Evolutionary conservation across 306 rosid species (phyloP).

Genomic region (Pyrus pyrifolia): DNA sequence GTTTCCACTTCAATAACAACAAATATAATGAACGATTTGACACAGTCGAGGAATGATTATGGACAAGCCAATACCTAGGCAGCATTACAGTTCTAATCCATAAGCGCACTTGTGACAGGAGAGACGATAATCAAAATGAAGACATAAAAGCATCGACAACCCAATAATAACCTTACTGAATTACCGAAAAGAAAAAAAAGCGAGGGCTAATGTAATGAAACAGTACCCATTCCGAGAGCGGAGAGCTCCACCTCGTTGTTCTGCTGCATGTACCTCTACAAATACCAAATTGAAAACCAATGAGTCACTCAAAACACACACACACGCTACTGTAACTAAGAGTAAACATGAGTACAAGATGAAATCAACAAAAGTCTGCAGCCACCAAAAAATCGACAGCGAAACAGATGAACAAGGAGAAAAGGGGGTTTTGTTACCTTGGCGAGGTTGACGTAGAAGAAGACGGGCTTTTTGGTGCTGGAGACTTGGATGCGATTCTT

Average conservation of each 20-base stretch:
- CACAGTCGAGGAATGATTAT: background rate
- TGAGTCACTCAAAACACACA: background rate
- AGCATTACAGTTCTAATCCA: background rate
- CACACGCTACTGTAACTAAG: background rate
- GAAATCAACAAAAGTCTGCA: background rate
- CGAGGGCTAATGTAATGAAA: background rate
- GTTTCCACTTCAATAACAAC: background rate
- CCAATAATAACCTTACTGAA: background rate
- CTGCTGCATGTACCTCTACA: conserved; percentile 74
- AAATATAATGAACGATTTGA: background rate
- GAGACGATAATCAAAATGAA: background rate
- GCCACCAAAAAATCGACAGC: background rate
- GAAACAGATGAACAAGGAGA: background rate
- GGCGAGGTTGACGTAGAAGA: conserved; percentile 70
- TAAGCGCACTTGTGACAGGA: background rate
- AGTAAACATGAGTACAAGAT: background rate
- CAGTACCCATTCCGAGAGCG: conserved; percentile 74
- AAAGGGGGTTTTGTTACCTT: conserved; percentile 29
- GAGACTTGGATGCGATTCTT: conserved; percentile 79
- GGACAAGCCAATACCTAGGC: background rate
- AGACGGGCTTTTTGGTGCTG: conserved; percentile 67
- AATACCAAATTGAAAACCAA: background rate
- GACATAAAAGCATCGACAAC: background rate
- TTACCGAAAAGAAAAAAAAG: background rate
- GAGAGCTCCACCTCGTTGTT: conserved; percentile 79